Conservation (phyloP, 345 rosid genomes). For the Arabidopsis arenosa region DNA sequence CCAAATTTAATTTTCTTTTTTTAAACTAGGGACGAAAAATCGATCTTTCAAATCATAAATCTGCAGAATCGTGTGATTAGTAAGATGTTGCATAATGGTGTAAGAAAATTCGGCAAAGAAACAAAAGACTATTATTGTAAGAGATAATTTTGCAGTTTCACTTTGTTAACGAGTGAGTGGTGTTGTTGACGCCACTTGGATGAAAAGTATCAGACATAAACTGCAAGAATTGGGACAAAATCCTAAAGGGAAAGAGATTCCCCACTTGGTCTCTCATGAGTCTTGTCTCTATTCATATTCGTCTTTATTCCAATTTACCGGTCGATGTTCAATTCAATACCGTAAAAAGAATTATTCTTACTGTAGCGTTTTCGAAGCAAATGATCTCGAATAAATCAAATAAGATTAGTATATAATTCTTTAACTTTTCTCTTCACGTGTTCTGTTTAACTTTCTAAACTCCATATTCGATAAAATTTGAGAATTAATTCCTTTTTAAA, state of each 20-base stretch:
- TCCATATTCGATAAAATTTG: slow-evolving; percentile 27
- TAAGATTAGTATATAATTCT: slow-evolving; percentile 13
- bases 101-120: not conserved
- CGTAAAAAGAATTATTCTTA: slow-evolving; percentile 20
- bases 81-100: not conserved
- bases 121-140: not conserved
- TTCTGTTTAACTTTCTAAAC: slow-evolving; percentile 33
- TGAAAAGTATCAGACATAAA: slow-evolving; percentile 38
- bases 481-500: slow-evolving; percentile 22
- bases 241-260: slow-evolving; percentile 40
- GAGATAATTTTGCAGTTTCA: slow-evolving; percentile 9
- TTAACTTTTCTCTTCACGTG: slow-evolving; percentile 34
- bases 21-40: not conserved
- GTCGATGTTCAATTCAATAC: slow-evolving; percentile 37
- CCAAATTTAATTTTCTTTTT: not conserved
- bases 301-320: slow-evolving; percentile 28
- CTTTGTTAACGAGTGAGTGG: not conserved
- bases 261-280: slow-evolving; percentile 40
- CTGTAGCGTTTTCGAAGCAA: slow-evolving; percentile 17
- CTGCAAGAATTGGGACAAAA: slow-evolving; percentile 35
- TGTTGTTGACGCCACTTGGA: slow-evolving; percentile 32
- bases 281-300: slow-evolving; percentile 34
- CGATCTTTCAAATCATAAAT: not conserved
- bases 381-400: slow-evolving; percentile 33
- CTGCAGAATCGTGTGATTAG: not conserved